phyloP scores from a whole-genome alignment of 768 basidiomycete genomes.

The Suillus fuscotomentosus region DNA sequence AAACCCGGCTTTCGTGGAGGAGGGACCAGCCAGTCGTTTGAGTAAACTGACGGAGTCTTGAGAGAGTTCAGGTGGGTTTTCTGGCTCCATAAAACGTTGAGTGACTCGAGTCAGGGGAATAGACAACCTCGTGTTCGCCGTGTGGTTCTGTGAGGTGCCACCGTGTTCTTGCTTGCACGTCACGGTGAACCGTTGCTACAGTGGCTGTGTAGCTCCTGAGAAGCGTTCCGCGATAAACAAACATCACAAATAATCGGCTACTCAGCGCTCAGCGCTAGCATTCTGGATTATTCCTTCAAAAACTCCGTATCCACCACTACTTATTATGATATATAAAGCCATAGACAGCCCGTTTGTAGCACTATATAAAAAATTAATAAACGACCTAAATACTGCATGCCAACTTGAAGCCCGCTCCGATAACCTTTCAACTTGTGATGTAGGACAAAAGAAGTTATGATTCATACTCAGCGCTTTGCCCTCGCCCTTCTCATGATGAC shows the following conservation, averaged over 20 bases:
- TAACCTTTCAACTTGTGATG: neutral
- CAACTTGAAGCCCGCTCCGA: neutral
- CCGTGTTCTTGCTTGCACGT: neutral
- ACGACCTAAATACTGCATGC: slow-evolving; percentile 2
- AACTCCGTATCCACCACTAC: no score
- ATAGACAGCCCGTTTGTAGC: neutral
- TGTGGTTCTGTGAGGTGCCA: neutral
- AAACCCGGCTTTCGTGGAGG: slow-evolving; percentile 86
- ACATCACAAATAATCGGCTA: neutral
- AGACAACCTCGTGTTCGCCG: neutral
- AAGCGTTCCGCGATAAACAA: neutral
- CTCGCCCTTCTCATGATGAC: neutral
- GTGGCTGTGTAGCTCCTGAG: slow-evolving; percentile 3
- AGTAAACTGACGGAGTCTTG: slow-evolving; percentile 71
- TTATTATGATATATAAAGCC: neutral
- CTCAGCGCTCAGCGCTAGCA: neutral
- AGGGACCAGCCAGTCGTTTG: slow-evolving; percentile 82
- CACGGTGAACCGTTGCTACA: neutral
- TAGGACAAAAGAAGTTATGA: neutral
- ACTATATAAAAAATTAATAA: slow-evolving; percentile 1
- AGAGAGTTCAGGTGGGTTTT: slow-evolving; percentile 36
- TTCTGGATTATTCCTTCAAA: neutral
- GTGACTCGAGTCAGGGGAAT: neutral
- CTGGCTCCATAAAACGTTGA: slow-evolving; percentile 9
- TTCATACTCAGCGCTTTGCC: neutral